Evolutionary conservation across 2,329 filamentous ascomycete genomes (phyloP).

Genomic region (Dichotomopilus funicola): DNA sequence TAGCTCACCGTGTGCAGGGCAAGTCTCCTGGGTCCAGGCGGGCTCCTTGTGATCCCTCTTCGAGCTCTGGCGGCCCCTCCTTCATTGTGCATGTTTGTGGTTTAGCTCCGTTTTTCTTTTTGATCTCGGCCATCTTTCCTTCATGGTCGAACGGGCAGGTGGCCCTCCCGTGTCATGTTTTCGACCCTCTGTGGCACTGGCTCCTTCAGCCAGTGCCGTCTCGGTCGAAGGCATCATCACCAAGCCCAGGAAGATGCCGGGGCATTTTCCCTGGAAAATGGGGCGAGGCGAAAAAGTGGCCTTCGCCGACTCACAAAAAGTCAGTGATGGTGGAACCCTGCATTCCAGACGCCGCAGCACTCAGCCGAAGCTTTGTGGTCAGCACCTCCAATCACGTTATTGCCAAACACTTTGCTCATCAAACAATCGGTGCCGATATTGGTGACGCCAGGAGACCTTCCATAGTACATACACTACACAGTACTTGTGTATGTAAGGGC

Average conservation of each 20-base stretch:
- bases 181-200: not conserved
- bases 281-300: too few species aligned
- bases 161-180: not conserved
- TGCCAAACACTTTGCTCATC: not conserved
- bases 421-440: not conserved
- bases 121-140: not conserved
- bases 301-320: too few species aligned
- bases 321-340: too few species aligned
- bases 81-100: constrained; percentile 3
- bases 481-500: too few species aligned
- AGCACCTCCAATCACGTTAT: not conserved
- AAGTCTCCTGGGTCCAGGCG: not conserved
- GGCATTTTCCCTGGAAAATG: too few species aligned
- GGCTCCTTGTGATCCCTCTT: not conserved
- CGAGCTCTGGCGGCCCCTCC: not conserved
- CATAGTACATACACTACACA: too few species aligned
- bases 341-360: not conserved
- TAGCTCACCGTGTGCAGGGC: constrained; percentile 6
- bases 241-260: too few species aligned
- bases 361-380: not conserved
- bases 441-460: too few species aligned
- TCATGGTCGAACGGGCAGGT: not conserved
- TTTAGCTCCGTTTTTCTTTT: constrained; percentile 7
- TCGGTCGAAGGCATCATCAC: too few species aligned
- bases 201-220: too few species aligned